Evolutionary conservation across 805 yeast genomes (phyloP), one percentile per base, ranked within the genome.

Genomic region (Cyberlindnera saturnus): DNA sequence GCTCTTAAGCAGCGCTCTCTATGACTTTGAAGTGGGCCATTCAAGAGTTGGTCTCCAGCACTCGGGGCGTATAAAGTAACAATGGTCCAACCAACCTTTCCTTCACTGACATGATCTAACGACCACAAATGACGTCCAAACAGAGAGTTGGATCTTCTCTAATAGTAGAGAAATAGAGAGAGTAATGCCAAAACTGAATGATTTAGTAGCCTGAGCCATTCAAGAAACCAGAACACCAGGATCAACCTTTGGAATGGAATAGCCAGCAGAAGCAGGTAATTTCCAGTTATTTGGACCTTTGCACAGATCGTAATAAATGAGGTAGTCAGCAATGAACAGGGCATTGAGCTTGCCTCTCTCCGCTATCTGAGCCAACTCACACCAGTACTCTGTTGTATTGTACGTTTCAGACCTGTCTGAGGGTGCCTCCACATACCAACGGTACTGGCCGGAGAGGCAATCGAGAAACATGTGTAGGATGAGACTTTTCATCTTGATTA

Each of bases 41-140:
- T 69, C 31, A 67, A 49, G 31, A 67, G 49, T 44, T 69, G 67
- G 43, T 65, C 54, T 3, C 74, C 67, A 5, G 70, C 74, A 50
- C 68, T 60, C 36, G 69, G 72, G 38, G 67, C 56, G 40, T 69
- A 69, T 1, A 72, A 65, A 6, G 72, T 62, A 28, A 71, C n/a
- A n/a, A 71, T 63, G 49, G 71, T 71, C 75, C 75, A 71, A 16
- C 75, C 75, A 40, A 71, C 54, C 47, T 75, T 59, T 4, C 75
- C 75, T 8, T 57, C 56, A 6, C 70, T 61, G 33, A 69, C 58
- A 45, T 69, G 71, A 45, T 71, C 75, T 39, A 71, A 54, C 0
- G 75, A 41, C 29, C 49, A 48, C 5, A 51, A 31, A 14, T 51
- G 36, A 32, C 53, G 43, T 5, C 71, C 69, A 41, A 70, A 61